Conservation (phyloP, 1,139 yeast species). For the Nakaseomyces glabratus region DNA sequence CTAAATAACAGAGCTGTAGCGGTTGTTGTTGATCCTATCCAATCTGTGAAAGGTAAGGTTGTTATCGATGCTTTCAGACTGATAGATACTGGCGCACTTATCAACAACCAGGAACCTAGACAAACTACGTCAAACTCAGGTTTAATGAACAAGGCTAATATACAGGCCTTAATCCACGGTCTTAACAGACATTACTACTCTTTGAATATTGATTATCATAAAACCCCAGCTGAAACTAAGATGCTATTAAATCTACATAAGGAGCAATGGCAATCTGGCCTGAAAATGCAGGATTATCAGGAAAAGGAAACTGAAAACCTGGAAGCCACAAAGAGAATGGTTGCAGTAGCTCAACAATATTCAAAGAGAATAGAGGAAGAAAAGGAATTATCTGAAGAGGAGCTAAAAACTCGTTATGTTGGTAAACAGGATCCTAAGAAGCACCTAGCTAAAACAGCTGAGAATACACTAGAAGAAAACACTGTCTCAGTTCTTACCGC, state of each 20-base stretch:
- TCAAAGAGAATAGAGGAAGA: constrained; percentile 90
- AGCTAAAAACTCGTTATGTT: constrained; percentile 87
- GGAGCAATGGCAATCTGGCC: constrained; percentile 92
- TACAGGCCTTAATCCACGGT: constrained; percentile 95
- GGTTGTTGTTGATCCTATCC: constrained; percentile 95
- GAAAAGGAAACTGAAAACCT: constrained; percentile 70
- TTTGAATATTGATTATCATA: constrained; percentile 86
- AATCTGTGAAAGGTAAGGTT: constrained; percentile 96
- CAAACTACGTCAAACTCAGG: constrained; percentile 96
- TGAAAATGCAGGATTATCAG: constrained; percentile 68
- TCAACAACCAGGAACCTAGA: constrained; percentile 97
- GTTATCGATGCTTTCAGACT: constrained; percentile 97
- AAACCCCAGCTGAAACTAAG: constrained; percentile 85
- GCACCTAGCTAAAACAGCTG: constrained; percentile 87
- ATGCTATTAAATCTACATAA: constrained; percentile 93
- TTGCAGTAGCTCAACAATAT: constrained; percentile 82
- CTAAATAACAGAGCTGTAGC: constrained; percentile 93
- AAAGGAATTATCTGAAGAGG: constrained; percentile 78
- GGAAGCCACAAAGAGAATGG: constrained; percentile 70
- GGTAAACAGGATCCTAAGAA: constrained; percentile 99
- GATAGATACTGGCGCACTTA: constrained; percentile 76
- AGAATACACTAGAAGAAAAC: constrained; percentile 77
- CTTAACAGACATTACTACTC: constrained; percentile 95
- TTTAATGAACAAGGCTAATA: constrained; percentile 91
- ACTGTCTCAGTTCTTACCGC: constrained; percentile 81